A percentile compares a stretch with the other conserved stretches of the same genome.
Evolutionary conservation across 2,329 filamentous ascomycete species (phyloP).

Genomic region (Aciculosporium take): DNA sequence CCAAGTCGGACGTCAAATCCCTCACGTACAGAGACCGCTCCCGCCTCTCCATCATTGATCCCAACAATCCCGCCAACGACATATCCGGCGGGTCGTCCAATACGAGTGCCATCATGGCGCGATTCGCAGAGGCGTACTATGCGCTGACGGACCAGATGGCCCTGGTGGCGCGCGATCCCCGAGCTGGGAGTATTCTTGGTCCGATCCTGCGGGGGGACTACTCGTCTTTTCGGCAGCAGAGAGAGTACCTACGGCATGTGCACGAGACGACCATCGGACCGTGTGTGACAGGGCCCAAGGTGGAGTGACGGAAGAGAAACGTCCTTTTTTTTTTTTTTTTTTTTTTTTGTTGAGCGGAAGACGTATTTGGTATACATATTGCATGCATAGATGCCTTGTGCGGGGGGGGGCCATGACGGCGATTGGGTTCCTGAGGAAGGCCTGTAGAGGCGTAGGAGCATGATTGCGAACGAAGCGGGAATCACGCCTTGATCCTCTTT

Average conservation of each 20-base stretch:
- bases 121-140: conserved; percentile 52
- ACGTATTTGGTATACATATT: too few species aligned
- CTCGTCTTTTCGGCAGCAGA: conserved; percentile 54
- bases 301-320: conserved; percentile 14
- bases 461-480: too few species aligned
- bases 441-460: too few species aligned
- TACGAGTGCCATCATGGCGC: conserved; percentile 49
- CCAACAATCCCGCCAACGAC: conserved; percentile 73
- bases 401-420: too few species aligned
- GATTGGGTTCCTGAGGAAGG: too few species aligned
- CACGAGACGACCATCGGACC: conserved; percentile 27
- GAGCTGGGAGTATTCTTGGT: conserved; percentile 41
- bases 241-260: conserved; percentile 44
- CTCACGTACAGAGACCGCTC: conserved; percentile 45
- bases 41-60: conserved; percentile 79
- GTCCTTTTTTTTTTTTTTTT: too few species aligned
- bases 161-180: conserved; percentile 25
- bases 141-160: conserved; percentile 44
- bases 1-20: conserved; percentile 27
- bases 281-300: too few species aligned
- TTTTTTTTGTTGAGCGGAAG: too few species aligned
- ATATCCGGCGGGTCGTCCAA: conserved; percentile 76
- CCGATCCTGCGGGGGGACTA: conserved; percentile 69
- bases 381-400: too few species aligned
- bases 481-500: too few species aligned